Percentiles rank a stretch among this genome's conserved stretches.
Conservation (phyloP, 2,329 filamentous ascomycete species). For the Hyphodiscus sp. region DNA sequence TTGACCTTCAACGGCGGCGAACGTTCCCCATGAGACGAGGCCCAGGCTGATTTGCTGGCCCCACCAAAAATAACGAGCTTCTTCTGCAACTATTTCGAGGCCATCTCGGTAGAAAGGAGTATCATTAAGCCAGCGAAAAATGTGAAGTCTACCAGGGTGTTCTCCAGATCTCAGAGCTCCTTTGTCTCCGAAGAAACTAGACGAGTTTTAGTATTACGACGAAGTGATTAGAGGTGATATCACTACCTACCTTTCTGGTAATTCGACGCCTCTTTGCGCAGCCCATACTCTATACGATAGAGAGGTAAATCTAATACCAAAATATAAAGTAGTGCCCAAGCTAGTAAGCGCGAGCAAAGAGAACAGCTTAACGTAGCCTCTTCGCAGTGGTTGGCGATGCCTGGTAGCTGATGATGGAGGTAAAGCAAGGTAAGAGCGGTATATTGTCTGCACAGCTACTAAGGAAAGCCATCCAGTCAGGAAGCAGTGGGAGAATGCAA, state of each 20-base stretch:
- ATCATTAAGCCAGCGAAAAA: conserved; percentile 26
- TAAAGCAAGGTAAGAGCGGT: conserved; percentile 27
- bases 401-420: conserved; percentile 33
- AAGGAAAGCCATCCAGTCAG: conserved; percentile 16
- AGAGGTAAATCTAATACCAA: conserved; percentile 37
- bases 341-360: conserved; percentile 39
- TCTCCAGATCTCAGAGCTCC: conserved; percentile 26
- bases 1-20: conserved; percentile 53
- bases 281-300: conserved; percentile 47
- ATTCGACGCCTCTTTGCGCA: conserved; percentile 32
- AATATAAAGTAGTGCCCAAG: conserved; percentile 37
- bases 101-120: conserved; percentile 27
- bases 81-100: conserved; percentile 48
- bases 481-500: conserved; percentile 14
- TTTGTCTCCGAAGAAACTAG: conserved; percentile 26
- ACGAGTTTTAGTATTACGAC: conserved; percentile 7
- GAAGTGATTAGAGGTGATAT: neutral
- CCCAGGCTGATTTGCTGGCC: conserved; percentile 53
- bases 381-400: conserved; percentile 26
- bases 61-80: conserved; percentile 53
- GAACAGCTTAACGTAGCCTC: conserved; percentile 33
- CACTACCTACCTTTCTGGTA: conserved; percentile 33
- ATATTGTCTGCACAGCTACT: conserved; percentile 20
- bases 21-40: conserved; percentile 47
- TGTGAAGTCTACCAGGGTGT: conserved; percentile 26